Evolutionary conservation across 192 early-diverging fungal genomes (phyloP).

Genomic region (Haplosporangium gracile): DNA sequence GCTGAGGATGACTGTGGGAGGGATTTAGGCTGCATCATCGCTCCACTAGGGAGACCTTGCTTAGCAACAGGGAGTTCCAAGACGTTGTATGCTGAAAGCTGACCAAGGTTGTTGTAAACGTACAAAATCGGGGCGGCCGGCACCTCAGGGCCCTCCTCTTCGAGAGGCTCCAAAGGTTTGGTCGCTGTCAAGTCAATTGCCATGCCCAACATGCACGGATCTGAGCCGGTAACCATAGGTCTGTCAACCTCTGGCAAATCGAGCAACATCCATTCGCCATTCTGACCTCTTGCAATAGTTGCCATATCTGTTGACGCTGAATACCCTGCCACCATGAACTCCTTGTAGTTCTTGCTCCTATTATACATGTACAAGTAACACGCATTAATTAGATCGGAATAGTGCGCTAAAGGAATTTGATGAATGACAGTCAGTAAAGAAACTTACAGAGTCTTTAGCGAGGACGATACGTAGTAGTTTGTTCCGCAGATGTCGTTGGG

Average conservation of each 20-base stretch:
- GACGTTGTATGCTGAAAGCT: constrained; percentile 75
- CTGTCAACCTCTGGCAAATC: constrained; percentile 68
- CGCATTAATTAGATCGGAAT: background rate
- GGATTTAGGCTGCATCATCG: constrained; percentile 44
- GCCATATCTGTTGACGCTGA: constrained; percentile 62
- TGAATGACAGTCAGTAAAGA: background rate
- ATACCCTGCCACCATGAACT: constrained; percentile 57
- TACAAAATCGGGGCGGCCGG: constrained; percentile 79
- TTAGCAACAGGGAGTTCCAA: constrained; percentile 69
- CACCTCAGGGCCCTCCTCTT: constrained; percentile 60
- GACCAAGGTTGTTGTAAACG: constrained; percentile 75
- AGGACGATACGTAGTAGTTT: constrained; percentile 72
- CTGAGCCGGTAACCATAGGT: constrained; percentile 73
- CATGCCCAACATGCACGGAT: constrained; percentile 78
- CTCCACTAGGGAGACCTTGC: constrained; percentile 50
- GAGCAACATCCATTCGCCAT: constrained; percentile 77
- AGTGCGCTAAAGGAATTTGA: constrained; percentile 1
- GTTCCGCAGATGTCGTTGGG: constrained; percentile 57
- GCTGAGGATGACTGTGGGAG: constrained; percentile 16
- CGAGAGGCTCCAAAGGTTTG: constrained; percentile 64
- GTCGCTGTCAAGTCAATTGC: constrained; percentile 80
- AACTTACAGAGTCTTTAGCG: constrained; percentile 67
- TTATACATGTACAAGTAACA: background rate
- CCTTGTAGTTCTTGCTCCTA: constrained; percentile 56
- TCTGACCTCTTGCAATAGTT: constrained; percentile 60